Evolutionary conservation across 257 asterid species (phyloP).

Genomic region (Fraxinus pennsylvanica): DNA sequence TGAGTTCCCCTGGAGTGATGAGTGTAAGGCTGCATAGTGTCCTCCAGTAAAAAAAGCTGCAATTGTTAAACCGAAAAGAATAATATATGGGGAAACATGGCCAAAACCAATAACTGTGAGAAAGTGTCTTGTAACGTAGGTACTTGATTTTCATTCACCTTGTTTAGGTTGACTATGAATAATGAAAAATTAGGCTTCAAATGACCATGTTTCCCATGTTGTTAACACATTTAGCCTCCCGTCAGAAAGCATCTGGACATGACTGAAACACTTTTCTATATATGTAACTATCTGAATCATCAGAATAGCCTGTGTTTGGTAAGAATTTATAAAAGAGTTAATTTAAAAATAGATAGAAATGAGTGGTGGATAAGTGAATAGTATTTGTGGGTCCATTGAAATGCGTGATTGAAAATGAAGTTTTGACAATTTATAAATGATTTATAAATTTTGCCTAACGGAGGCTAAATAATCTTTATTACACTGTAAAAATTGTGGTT

Average conservation of each 20-base stretch:
- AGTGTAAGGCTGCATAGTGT: background rate
- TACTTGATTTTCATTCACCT: background rate
- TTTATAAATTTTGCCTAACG: too few species aligned
- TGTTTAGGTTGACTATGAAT: background rate
- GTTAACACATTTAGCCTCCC: background rate
- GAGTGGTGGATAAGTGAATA: too few species aligned
- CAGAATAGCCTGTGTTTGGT: background rate
- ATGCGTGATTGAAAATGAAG: too few species aligned
- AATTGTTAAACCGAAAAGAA: background rate
- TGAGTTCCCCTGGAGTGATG: background rate
- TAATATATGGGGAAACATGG: conserved; percentile 1
- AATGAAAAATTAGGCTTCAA: background rate
- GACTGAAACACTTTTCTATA: background rate
- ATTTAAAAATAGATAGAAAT: too few species aligned
- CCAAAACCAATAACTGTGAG: background rate
- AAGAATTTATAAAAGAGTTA: too few species aligned
- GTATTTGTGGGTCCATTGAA: too few species aligned
- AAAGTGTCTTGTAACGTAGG: background rate
- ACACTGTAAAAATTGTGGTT: conserved; percentile 3
- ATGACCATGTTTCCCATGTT: too few species aligned
- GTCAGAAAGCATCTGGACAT: background rate
- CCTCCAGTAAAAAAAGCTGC: background rate
- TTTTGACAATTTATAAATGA: too few species aligned
- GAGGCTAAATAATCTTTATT: background rate
- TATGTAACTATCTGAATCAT: background rate